Conservation (phyloP, 495 filamentous ascomycete species). For the Lasiosphaeris hirsuta region DNA sequence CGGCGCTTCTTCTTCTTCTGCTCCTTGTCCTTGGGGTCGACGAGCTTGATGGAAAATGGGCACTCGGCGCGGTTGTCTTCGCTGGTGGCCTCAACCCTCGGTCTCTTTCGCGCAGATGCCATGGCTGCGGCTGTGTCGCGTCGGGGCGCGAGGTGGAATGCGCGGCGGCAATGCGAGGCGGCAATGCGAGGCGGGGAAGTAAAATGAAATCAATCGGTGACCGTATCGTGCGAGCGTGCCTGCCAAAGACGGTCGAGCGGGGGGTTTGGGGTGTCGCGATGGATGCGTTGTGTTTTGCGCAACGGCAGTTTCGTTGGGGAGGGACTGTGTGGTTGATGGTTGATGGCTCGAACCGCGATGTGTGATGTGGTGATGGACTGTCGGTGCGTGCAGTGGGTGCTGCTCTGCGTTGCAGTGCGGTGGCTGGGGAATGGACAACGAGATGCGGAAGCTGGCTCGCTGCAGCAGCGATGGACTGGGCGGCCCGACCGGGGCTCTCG, state of each 20-base stretch:
- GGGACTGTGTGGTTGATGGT: too few relatives aligned
- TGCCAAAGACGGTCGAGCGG: neutral
- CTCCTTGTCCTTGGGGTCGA: constrained; percentile 36
- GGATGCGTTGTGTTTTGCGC: neutral
- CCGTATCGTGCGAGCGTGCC: neutral
- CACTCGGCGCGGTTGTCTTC: constrained; percentile 42
- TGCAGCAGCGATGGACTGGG: neutral
- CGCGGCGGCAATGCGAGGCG: neutral
- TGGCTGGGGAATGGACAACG: constrained; percentile 14
- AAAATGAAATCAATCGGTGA: neutral
- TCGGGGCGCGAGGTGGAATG: constrained; percentile 2
- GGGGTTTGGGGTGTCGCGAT: neutral
- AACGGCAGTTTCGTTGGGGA: too few relatives aligned
- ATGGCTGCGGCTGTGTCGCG: constrained; percentile 20
- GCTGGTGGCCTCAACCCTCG: constrained; percentile 26
- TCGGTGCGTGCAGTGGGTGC: too few relatives aligned
- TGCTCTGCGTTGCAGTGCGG: constrained; percentile 6
- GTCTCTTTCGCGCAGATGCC: constrained; percentile 44
- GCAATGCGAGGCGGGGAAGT: neutral
- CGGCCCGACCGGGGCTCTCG: neutral
- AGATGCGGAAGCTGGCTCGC: neutral
- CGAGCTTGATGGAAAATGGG: constrained; percentile 29
- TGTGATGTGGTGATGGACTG: neutral
- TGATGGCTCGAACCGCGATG: neutral
- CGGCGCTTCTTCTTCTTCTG: constrained; percentile 45